phyloP scores from a whole-genome alignment of 345 rosid genomes.

The Eucalyptus lansdowneana region DNA sequence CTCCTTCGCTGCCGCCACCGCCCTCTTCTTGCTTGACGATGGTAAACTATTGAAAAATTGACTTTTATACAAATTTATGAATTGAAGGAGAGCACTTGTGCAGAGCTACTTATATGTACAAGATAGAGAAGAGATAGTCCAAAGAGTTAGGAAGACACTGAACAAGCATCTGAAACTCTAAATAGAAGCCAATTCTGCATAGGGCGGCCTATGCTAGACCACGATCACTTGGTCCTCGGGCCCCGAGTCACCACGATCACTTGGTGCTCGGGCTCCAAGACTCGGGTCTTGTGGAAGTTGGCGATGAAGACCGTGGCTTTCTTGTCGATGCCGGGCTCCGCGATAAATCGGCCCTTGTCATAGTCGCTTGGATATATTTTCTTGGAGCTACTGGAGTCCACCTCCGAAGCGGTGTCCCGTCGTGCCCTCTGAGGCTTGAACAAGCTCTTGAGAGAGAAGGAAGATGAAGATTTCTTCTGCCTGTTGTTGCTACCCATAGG shows the following conservation, averaged over 20 bases:
- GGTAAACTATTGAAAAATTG: too few relatives aligned
- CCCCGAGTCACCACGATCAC: too few relatives aligned
- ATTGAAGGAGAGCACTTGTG: too few relatives aligned
- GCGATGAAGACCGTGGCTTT: conserved; percentile 41
- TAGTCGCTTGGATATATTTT: conserved; percentile 20
- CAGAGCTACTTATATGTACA: not conserved
- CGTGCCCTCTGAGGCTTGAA: conserved; percentile 13
- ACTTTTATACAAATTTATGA: too few relatives aligned
- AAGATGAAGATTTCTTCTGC: conserved; percentile 4
- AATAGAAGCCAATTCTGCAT: not conserved
- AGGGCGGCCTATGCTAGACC: not conserved
- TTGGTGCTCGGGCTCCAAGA: not conserved
- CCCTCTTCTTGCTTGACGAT: too few relatives aligned
- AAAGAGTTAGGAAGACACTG: not conserved
- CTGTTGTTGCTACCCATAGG: conserved; percentile 23
- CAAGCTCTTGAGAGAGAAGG: conserved; percentile 15
- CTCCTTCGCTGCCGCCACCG: too few relatives aligned
- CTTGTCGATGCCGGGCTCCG: conserved; percentile 22
- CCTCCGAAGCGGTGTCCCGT: not conserved
- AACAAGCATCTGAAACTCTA: not conserved
- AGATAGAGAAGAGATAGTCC: not conserved
- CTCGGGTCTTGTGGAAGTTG: conserved; percentile 35
- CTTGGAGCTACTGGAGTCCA: not conserved
- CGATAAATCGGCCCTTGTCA: conserved; percentile 19
- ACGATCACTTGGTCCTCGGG: too few relatives aligned